These are phyloP conservation scores for Skeletonema marinoi DNA, from an alignment of 108 stramenopile species.

Conservation along the genomic window DNA sequence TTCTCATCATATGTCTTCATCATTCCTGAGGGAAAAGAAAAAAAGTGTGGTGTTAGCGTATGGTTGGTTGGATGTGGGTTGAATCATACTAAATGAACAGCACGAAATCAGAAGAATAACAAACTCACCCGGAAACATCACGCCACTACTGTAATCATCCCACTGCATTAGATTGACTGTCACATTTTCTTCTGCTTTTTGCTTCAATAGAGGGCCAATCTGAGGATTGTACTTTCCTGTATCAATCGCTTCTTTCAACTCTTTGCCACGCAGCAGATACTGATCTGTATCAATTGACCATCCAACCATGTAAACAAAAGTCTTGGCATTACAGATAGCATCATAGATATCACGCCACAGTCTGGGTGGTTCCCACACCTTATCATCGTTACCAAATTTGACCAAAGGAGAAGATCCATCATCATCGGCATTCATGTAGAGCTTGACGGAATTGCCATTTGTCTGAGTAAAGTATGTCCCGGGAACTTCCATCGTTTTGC, in stretches of 20 bases:
- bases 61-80: too few species aligned
- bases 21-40: slow-evolving; percentile 12
- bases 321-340: slow-evolving; percentile 48
- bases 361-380: slow-evolving; percentile 38
- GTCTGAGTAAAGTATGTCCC: slow-evolving; percentile 43
- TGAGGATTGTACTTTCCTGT: slow-evolving; percentile 33
- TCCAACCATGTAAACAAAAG: slow-evolving; percentile 50
- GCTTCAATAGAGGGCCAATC: slow-evolving; percentile 45
- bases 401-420: slow-evolving; percentile 41
- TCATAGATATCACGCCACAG: slow-evolving; percentile 55
- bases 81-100: too few species aligned
- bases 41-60: too few species aligned
- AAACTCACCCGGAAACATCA: slow-evolving; percentile 7
- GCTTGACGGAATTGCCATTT: slow-evolving; percentile 43
- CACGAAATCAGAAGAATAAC: too few species aligned
- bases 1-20: slow-evolving; percentile 48
- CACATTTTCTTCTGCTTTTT: slow-evolving; percentile 50
- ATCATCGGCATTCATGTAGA: slow-evolving; percentile 60
- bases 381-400: slow-evolving; percentile 41
- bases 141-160: slow-evolving; percentile 51
- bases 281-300: slow-evolving; percentile 52
- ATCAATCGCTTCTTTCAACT: slow-evolving; percentile 8
- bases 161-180: slow-evolving; percentile 54
- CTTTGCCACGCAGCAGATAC: slow-evolving; percentile 43
- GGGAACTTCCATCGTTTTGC: slow-evolving; percentile 42